Evolutionary conservation across 176 grass and related monocot genomes (phyloP), one percentile per base, ranked within the genome.

Genomic region (Saccharum spontaneum): DNA sequence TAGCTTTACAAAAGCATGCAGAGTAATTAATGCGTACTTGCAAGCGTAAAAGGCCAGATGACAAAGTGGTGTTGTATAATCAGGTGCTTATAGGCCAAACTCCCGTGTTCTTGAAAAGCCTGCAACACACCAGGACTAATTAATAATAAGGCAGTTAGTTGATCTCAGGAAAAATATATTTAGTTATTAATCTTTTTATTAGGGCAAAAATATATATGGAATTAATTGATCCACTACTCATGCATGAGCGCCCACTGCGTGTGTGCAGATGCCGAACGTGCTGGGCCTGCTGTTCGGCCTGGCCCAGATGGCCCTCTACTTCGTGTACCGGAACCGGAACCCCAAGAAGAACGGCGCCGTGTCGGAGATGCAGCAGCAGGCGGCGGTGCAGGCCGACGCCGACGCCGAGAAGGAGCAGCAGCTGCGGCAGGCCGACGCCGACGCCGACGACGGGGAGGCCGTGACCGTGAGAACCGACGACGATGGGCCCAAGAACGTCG

Each of bases 261-360:
- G 49, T 59, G 46, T 74, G 84, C 92, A 98, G 95, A 50, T 86
- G 71, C 95, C 95, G 24, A 98, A 98, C 85, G 82, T 98, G 43
- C 24, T 94, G 73, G 95, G 92, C 17, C 78, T 98, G 65, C 34
- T 98, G 46, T 93, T 95, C 79, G 95, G 92, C 6, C 54, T 91
- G 59, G 87, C 87, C 8, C 95, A 98, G 45, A 98, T 98, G 79
- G 48, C 75, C 67, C 59, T 98, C 41, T 92, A 95, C 81, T 82
- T 98, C n/a, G 55, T 93, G 28, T 98, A 94, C 82, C 87, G 76
- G 75, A 89, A 63, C 55, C 55, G 55, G 23, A 64, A 89, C 77
- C 81, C 89, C 39, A 90, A 84, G 66, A 91, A 93, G 70, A 90
- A 81, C 59, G 85, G 64, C 61, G 80, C 85, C 72, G 84, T 88